A percentile compares a stretch with the other conserved stretches of the same genome.
These are phyloP conservation scores for Ganoderma sp. DNA, from an alignment of 1,284 basidiomycete species.

Conservation along the genomic window DNA sequence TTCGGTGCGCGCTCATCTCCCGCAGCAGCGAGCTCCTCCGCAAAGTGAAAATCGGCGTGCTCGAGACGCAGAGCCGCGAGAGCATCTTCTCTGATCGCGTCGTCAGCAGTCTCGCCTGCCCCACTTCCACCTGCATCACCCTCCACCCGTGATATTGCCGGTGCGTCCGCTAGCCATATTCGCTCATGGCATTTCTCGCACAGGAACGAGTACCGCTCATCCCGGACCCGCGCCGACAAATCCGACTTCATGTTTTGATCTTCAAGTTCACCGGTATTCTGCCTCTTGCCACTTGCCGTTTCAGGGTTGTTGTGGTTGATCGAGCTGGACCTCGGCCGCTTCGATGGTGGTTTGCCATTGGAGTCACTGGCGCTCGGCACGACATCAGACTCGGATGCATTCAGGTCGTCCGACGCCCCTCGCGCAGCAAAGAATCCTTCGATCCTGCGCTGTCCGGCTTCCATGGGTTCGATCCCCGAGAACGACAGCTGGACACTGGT, in stretches of 20 bases:
- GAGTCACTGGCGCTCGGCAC: constrained; percentile 1
- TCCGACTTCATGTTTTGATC: neutral
- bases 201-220: constrained; percentile 44
- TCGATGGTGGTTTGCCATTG: constrained; percentile 19
- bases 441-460: constrained; percentile 85
- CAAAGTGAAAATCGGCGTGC: constrained; percentile 89
- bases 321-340: constrained; percentile 25
- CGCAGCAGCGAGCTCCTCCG: constrained; percentile 65
- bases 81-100: constrained; percentile 43
- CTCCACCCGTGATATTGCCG: constrained; percentile 31
- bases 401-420: constrained; percentile 40
- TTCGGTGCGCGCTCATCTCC: constrained; percentile 25
- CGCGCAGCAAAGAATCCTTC: constrained; percentile 75
- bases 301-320: constrained; percentile 4
- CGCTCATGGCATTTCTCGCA: constrained; percentile 62
- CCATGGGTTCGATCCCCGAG: constrained; percentile 80
- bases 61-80: constrained; percentile 65
- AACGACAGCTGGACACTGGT: constrained; percentile 82
- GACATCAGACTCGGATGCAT: constrained; percentile 11
- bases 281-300: neutral
- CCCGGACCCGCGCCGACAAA: constrained; percentile 5
- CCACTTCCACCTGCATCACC: constrained; percentile 34
- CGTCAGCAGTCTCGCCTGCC: constrained; percentile 21
- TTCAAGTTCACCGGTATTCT: constrained; percentile 2
- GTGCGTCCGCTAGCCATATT: constrained; percentile 41